Evolutionary conservation across 345 rosid genomes (phyloP), one percentile per base, ranked within the genome.

Genomic region (Bruguiera parviflora): DNA sequence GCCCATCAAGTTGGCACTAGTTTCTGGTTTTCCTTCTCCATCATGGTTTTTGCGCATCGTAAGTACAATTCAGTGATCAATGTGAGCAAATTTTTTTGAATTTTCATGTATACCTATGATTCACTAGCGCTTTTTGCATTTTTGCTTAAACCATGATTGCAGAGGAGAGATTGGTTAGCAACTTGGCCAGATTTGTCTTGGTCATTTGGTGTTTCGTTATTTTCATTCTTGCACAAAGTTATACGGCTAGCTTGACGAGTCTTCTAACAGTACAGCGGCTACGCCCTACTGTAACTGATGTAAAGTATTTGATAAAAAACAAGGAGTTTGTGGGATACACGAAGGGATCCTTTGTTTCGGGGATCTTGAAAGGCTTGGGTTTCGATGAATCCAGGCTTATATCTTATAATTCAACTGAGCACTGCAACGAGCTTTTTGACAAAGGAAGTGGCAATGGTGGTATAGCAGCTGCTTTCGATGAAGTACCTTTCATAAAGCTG

Each of bases 181-280:
- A 33, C 37, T 6, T 33, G 37, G 37, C 37, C 6, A 33, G 37
- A 63, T 0, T 72, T 2, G 77, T 90, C 70, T 73, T 85, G 33
- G 53, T 87, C 64, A 65, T 86, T 49, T 92, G 93, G 89, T 85
- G 77, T 18, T 88, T 88, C n/a, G 77, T 85, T 6, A 90, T 90
- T 2, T 85, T 90, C 1, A 81, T 90, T 32, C 73, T 92, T 20
- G 84, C 83, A 0, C 91, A 88, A 57, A 86, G 92, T 22, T 92
- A 90, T 76, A 84, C 98, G 1, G 98, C 96, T 10, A 88, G 82
- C 65, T 84, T 90, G 16, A 74, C 92, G 0, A 85, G 96, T 2
- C 77, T 84, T 9, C 66, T 90, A 5, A 86, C 98, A 27, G 28
- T 27, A 27, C 28, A 27, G 28, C 28, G 2, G 28, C 28, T 27